Percentiles rank a stretch among this genome's conserved stretches.
Conservation (phyloP, 1,284 basidiomycete genomes). For the Heterobasidion irregulare region DNA sequence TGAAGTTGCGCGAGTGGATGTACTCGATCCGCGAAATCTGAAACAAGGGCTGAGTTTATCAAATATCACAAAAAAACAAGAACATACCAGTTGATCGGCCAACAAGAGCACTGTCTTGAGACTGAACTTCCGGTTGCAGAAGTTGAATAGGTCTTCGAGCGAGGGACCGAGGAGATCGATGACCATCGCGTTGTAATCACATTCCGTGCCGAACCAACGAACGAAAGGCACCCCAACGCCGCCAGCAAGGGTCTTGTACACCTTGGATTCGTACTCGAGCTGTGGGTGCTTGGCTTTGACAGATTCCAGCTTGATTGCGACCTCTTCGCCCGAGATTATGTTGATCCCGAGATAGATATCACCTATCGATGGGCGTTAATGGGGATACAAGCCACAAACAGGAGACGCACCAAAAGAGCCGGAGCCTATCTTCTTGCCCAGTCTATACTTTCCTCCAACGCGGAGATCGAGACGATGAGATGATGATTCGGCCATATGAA, state of each 20-base stretch:
- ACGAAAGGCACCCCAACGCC: constrained; percentile 99
- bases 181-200: constrained; percentile 99
- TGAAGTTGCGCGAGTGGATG: constrained; percentile 99
- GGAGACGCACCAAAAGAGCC: constrained; percentile 86
- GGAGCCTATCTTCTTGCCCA: constrained; percentile 99
- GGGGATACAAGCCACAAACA: constrained; percentile 1
- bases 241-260: constrained; percentile 95
- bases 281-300: constrained; percentile 99
- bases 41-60: constrained; percentile 1
- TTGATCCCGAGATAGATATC: constrained; percentile 99
- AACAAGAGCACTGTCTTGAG: constrained; percentile 96
- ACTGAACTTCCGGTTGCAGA: constrained; percentile 97
- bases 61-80: constrained; percentile 8
- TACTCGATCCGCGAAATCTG: constrained; percentile 99
- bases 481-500: constrained; percentile 56
- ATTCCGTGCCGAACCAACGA: constrained; percentile 97
- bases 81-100: constrained; percentile 88
- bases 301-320: constrained; percentile 99
- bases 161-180: constrained; percentile 96
- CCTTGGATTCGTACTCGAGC: constrained; percentile 97
- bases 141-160: constrained; percentile 99
- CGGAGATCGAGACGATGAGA: constrained; percentile 85
- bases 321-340: constrained; percentile 99
- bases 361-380: constrained; percentile 41
- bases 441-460: constrained; percentile 96